These are phyloP conservation scores for Fusarium sterilihyphosum DNA, from an alignment of 2,329 filamentous ascomycete species.

Conservation along the genomic window DNA sequence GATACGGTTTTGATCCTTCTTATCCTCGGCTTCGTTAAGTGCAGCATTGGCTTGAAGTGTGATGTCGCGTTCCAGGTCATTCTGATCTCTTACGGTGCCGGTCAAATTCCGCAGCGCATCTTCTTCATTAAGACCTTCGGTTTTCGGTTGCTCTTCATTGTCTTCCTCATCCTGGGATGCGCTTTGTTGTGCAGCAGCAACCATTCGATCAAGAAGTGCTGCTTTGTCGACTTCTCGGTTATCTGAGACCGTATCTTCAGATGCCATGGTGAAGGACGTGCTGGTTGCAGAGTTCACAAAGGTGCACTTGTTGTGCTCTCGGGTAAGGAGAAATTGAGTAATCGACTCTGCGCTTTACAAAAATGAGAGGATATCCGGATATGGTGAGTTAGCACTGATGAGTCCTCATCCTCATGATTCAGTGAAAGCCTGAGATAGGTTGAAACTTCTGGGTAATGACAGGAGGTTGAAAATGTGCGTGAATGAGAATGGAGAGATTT, in stretches of 20 bases:
- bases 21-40: constrained; percentile 70
- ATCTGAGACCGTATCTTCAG: constrained; percentile 34
- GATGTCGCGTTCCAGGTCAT: constrained; percentile 91
- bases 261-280: constrained; percentile 38
- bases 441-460: neutral
- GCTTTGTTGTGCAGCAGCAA: constrained; percentile 45
- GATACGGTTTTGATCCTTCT: constrained; percentile 70
- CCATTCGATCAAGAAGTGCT: constrained; percentile 43
- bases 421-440: neutral
- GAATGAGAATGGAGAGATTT: constrained; percentile 1
- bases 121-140: constrained; percentile 62
- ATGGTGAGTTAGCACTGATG: neutral
- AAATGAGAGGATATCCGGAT: neutral
- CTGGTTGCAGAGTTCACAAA: neutral
- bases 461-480: constrained; percentile 1
- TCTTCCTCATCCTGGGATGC: constrained; percentile 19
- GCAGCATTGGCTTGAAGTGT: constrained; percentile 68
- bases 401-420: neutral
- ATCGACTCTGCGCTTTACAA: neutral
- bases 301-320: neutral
- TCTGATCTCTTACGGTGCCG: constrained; percentile 81
- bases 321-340: neutral
- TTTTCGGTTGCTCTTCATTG: constrained; percentile 14
- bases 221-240: constrained; percentile 39
- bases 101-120: constrained; percentile 70